Percentiles rank a stretch among this genome's conserved stretches.
These are phyloP conservation scores for Mycena haematopus DNA, from an alignment of 768 basidiomycete genomes.

Conservation along the genomic window DNA sequence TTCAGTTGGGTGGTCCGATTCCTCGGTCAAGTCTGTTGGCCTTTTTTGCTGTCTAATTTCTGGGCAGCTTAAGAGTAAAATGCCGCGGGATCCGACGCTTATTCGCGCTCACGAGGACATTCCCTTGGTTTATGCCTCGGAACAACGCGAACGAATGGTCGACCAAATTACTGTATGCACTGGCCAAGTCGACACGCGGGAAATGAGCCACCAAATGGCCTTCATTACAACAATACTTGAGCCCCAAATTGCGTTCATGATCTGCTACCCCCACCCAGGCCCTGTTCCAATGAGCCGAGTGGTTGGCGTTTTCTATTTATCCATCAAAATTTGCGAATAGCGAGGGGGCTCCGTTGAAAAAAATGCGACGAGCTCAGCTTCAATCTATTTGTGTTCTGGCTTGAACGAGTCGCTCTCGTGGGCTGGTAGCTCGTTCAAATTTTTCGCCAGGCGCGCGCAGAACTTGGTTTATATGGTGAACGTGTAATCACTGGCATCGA, in stretches of 20 bases:
- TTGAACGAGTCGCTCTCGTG: no score
- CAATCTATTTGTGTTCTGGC: no score
- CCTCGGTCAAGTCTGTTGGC: constrained; percentile 8
- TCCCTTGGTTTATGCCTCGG: constrained; percentile 1
- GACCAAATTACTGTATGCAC: background rate
- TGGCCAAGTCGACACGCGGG: background rate
- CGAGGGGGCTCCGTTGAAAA: no score
- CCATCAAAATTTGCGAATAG: background rate
- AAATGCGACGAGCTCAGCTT: no score
- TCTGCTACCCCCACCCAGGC: background rate
- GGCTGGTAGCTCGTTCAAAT: no score
- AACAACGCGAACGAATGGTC: background rate
- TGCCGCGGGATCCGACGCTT: constrained; percentile 22
- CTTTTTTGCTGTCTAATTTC: constrained; percentile 16
- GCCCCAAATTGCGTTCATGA: background rate
- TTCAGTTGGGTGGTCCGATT: constrained; percentile 1
- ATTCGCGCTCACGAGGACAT: background rate
- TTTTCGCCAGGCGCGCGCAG: no score
- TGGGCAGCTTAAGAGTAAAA: background rate
- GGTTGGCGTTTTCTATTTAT: background rate
- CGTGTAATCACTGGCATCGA: no score
- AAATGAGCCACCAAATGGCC: background rate
- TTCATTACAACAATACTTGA: background rate
- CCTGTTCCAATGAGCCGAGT: background rate
- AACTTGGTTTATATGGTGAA: no score